A percentile compares a stretch with the other conserved stretches of the same genome.
Conservation (phyloP, 495 filamentous ascomycete genomes). For the Podospora pseudopauciseta region DNA sequence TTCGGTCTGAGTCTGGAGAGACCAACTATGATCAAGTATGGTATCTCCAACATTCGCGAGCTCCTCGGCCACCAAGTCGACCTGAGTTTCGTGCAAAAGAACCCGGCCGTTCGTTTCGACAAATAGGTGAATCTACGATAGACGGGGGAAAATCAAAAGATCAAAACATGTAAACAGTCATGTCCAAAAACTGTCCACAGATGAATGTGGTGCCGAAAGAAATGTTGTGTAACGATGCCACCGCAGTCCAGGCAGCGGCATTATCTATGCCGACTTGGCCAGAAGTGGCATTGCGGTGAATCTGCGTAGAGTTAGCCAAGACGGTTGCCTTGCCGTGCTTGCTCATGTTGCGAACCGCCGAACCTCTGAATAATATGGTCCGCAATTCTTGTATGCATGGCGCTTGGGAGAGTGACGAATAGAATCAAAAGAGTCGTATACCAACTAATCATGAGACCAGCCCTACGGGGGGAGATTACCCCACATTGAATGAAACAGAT, state of each 20-base stretch:
- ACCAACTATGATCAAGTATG: conserved; percentile 97
- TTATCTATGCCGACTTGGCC: neutral
- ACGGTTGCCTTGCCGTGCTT: conserved; percentile 6
- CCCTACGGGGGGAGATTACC: conserved; percentile 9
- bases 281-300: conserved; percentile 6
- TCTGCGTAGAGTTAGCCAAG: neutral
- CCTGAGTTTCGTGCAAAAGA: conserved; percentile 73
- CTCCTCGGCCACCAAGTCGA: conserved; percentile 82
- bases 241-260: neutral
- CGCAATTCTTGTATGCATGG: conserved; percentile 10
- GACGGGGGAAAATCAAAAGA: conserved; percentile 1
- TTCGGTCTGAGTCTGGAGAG: conserved; percentile 88
- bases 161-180: neutral
- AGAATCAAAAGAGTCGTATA: conserved; percentile 8
- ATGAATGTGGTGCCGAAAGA: neutral
- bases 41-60: conserved; percentile 79
- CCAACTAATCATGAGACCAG: conserved; percentile 14
- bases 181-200: neutral
- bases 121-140: conserved; percentile 33
- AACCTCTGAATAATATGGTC: conserved; percentile 11
- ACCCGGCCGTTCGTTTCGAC: conserved; percentile 78
- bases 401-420: neutral
- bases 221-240: neutral
- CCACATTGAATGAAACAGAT: neutral
- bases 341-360: conserved; percentile 17